Evolutionary conservation across 2,329 filamentous ascomycete species (phyloP).

Genomic region (Pseudocercospora crystallina): DNA sequence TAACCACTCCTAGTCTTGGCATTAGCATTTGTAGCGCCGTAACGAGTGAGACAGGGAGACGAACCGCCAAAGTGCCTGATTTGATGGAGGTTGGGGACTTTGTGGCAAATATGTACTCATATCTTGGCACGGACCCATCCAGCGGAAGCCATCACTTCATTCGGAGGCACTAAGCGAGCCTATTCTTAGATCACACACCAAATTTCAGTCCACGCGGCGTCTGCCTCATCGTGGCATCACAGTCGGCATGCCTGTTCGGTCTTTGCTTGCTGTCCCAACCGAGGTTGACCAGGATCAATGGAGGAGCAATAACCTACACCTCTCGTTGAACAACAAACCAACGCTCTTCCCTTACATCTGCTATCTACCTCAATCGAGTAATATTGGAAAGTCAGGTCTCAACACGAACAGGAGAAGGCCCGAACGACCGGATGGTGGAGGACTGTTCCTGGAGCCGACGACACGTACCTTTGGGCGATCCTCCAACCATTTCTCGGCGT

Average conservation of each 20-base stretch:
- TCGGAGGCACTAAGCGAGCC: not conserved
- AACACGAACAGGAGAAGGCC: not conserved
- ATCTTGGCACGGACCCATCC: not conserved
- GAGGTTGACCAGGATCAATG: not conserved
- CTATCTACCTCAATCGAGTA: not conserved
- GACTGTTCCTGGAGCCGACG: not conserved
- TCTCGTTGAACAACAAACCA: not conserved
- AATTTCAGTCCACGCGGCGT: not conserved
- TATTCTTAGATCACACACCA: not conserved
- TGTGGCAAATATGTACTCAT: not conserved
- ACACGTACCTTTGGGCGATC: not conserved
- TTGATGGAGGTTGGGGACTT: not conserved
- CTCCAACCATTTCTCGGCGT: not conserved
- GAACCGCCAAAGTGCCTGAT: constrained; percentile 1
- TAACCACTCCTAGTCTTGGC: constrained; percentile 2
- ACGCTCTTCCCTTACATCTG: not conserved
- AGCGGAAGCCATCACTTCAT: not conserved
- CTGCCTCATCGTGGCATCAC: not conserved
- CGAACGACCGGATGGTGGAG: constrained; percentile 1
- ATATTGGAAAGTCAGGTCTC: not conserved
- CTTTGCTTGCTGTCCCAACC: not conserved
- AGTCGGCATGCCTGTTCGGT: not conserved
- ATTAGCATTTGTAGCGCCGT: not conserved
- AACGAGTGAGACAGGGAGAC: not conserved
- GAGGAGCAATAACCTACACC: not conserved